Conservation (phyloP, 805 yeast species). For the Maudiozyma turicensis region DNA sequence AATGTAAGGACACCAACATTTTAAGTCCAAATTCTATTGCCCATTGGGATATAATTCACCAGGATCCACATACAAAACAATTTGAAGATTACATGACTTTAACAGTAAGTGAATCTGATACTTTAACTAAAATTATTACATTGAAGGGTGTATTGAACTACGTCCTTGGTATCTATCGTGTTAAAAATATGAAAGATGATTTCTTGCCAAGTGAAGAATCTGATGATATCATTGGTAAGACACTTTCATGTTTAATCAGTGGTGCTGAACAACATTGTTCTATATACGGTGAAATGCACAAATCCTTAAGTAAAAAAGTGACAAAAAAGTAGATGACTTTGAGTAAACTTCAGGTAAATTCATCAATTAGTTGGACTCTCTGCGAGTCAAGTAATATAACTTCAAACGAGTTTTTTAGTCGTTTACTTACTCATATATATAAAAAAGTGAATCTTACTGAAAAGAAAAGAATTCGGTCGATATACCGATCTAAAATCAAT, state of each 20-base stretch:
- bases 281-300: conserved; percentile 9
- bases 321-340: not conserved
- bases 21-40: conserved; percentile 13
- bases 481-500: too few species aligned
- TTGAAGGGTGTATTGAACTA: too few species aligned
- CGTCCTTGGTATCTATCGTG: too few species aligned
- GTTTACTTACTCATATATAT: too few species aligned
- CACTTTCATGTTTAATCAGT: conserved; percentile 1
- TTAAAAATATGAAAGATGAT: too few species aligned
- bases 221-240: conserved; percentile 5
- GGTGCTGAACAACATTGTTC: conserved; percentile 5
- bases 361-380: not conserved
- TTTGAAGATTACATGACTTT: conserved; percentile 31
- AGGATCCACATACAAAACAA: conserved; percentile 3
- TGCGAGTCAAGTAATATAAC: not conserved
- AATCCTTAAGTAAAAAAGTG: not conserved
- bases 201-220: too few species aligned
- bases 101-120: conserved; percentile 31
- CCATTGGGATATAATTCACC: conserved; percentile 13
- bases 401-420: not conserved
- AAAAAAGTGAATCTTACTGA: too few species aligned
- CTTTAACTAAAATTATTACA: too few species aligned
- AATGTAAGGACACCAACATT: conserved; percentile 9
- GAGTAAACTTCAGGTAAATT: not conserved
- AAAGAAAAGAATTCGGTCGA: too few species aligned